Base-by-base conservation (phyloP, 164 flowering plant genomes). In the Malania oleifera region DNA sequence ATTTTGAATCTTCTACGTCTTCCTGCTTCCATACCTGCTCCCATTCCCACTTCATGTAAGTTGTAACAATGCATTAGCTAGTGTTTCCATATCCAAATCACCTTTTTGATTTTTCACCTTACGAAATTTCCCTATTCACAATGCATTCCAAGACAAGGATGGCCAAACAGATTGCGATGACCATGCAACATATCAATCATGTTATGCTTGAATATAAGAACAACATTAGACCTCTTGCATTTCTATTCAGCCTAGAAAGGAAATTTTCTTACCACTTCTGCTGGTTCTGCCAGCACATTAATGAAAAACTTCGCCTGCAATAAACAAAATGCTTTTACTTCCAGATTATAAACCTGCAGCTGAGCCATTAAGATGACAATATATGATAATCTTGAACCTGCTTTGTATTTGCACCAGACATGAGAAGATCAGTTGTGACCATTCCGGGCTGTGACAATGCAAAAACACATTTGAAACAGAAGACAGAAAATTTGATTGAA, bases 341-440 rank as follows among this genome's bases (percentile, higher is more conserved):
- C 8, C 17, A 24, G 26, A 34, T 23, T n/a, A 56, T 38, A 56
- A 65, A 10, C 49, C 17, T 20, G 9, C 13, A 38, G 8, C 47
- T 19, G 62, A 14, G 52, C 7, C 5, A 6, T 19, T 24, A 54
- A 11, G 45, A 14, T 20, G 9, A 20, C 11, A 26, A 15, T 25
- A 25, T 19, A 7, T 15, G 9, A 8, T 19, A 38, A 17, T 38
- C 27, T 34, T 14, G 22, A 25, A 89, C 98, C 92, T 91, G 98
- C 75, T 92, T 92, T 13, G 98, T 84, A 39, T 70, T 82, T 14
- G 96, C 98, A 57, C 98, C 96, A 14, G 96, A 79, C 98, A 92
- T 89, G 55, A 92, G 89, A 67, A 92, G 96, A 64, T 92, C 96
- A 26, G 98, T 89, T 54, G 96, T 92, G 28, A 92, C 98, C 98